Conservation (phyloP, 176 grass and related monocot species). For the Eleusine indica region DNA sequence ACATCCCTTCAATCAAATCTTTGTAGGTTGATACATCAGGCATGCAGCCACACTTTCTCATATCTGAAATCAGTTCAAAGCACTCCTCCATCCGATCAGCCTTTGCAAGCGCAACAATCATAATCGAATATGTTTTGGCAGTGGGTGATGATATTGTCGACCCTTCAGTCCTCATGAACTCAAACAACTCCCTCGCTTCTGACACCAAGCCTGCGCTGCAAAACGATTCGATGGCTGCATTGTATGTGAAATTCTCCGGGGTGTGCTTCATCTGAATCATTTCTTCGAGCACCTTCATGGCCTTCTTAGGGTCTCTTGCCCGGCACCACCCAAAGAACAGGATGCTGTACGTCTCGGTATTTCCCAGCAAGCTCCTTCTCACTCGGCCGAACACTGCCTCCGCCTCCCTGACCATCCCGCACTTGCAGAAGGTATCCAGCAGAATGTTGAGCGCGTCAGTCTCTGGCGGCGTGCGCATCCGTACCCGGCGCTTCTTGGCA, state of each 20-base stretch:
- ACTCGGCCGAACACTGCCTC: constrained; percentile 65
- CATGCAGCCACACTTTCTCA: constrained; percentile 79
- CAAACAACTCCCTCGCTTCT: constrained; percentile 81
- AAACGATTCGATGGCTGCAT: constrained; percentile 84
- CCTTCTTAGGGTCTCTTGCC: constrained; percentile 64
- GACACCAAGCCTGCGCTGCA: constrained; percentile 72
- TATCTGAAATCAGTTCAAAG: constrained; percentile 77
- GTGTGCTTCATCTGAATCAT: constrained; percentile 68
- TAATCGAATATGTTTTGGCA: constrained; percentile 72
- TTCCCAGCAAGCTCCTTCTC: constrained; percentile 64
- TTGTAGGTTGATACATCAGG: constrained; percentile 89
- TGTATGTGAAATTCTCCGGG: constrained; percentile 90
- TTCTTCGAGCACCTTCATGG: constrained; percentile 94
- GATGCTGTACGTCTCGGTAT: constrained; percentile 68
- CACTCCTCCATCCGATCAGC: constrained; percentile 67
- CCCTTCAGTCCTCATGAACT: constrained; percentile 87
- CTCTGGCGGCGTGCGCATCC: constrained; percentile 66
- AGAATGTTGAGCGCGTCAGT: constrained; percentile 80
- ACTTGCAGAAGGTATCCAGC: constrained; percentile 87
- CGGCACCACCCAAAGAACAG: constrained; percentile 92
- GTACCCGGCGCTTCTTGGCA: constrained; percentile 69
- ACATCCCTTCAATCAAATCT: constrained; percentile 96
- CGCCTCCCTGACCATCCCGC: constrained; percentile 75
- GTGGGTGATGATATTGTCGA: constrained; percentile 78
- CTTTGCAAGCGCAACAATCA: constrained; percentile 83